phyloP scores from a whole-genome alignment of 75 land plant genomes.

The Picea glauca region DNA sequence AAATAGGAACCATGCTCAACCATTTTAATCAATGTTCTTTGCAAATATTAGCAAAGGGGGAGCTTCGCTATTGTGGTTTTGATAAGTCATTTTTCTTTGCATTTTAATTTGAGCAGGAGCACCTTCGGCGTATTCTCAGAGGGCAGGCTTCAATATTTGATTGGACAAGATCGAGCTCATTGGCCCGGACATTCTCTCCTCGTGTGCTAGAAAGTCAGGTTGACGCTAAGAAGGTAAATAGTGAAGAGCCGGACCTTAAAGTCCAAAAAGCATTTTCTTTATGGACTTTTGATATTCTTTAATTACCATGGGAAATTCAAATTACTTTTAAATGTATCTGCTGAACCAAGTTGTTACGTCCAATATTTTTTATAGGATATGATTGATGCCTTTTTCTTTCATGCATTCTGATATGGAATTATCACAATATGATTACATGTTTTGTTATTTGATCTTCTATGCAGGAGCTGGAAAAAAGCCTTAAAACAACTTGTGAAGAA shows the following conservation, averaged over 20 bases:
- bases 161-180: conserved; percentile 78
- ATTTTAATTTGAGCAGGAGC: conserved; percentile 56
- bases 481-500: conserved; percentile 95
- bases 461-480: conserved; percentile 88
- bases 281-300: not conserved
- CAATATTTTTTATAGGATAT: not conserved
- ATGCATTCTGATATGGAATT: not conserved
- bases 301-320: no score
- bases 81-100: not conserved
- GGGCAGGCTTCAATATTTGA: conserved; percentile 93
- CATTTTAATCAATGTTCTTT: not conserved
- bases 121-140: conserved; percentile 85
- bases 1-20: no score
- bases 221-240: conserved; percentile 92
- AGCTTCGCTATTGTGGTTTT: not conserved
- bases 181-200: conserved; percentile 95
- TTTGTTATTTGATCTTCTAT: not conserved
- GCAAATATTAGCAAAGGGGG: not conserved
- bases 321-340: not conserved
- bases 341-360: not conserved
- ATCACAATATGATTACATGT: not conserved
- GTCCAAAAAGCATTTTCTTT: not conserved
- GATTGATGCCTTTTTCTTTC: not conserved
- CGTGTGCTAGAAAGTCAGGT: conserved; percentile 91
- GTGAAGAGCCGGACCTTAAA: conserved; percentile 1